Evolutionary conservation across 768 basidiomycete species (phyloP).

Genomic region (Coprinopsis marcescibilis): DNA sequence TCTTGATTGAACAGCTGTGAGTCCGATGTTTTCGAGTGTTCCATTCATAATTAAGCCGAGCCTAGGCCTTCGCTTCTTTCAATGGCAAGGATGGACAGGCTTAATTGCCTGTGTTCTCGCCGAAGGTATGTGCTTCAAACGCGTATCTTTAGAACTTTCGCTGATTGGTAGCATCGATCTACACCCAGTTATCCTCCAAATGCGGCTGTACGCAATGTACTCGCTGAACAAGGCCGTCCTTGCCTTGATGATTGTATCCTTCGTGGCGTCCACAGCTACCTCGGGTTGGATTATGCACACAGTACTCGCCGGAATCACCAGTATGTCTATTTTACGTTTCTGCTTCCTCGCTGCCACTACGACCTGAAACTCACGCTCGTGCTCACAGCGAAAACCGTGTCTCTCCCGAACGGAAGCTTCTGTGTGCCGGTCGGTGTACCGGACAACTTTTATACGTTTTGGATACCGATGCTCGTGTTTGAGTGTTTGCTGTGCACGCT

Average conservation of each 20-base stretch:
- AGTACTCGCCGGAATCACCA: constrained; percentile 32
- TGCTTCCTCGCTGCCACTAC: neutral
- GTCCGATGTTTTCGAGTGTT: constrained; percentile 8
- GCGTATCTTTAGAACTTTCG: neutral
- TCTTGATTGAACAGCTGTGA: constrained; percentile 30
- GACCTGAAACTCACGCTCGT: neutral
- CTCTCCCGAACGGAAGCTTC: constrained; percentile 25
- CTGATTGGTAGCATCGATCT: no score
- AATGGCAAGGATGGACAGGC: constrained; percentile 61
- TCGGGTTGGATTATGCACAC: constrained; percentile 46
- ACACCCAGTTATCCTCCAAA: constrained; percentile 48
- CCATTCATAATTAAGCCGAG: neutral
- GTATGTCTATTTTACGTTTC: constrained; percentile 23
- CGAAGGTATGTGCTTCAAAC: constrained; percentile 35
- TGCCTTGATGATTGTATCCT: constrained; percentile 36
- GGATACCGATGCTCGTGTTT: constrained; percentile 54
- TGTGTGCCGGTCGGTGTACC: constrained; percentile 38
- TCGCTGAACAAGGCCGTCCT: constrained; percentile 47
- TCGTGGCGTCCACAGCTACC: constrained; percentile 31
- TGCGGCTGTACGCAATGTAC: constrained; percentile 60
- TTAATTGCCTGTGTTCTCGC: constrained; percentile 47
- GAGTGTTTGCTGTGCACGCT: constrained; percentile 48
- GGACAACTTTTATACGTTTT: constrained; percentile 45
- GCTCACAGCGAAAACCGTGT: constrained; percentile 1
- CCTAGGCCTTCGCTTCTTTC: constrained; percentile 40